Conservation (phyloP, 1,139 yeast species). For the Geotrichum bryndzae region DNA sequence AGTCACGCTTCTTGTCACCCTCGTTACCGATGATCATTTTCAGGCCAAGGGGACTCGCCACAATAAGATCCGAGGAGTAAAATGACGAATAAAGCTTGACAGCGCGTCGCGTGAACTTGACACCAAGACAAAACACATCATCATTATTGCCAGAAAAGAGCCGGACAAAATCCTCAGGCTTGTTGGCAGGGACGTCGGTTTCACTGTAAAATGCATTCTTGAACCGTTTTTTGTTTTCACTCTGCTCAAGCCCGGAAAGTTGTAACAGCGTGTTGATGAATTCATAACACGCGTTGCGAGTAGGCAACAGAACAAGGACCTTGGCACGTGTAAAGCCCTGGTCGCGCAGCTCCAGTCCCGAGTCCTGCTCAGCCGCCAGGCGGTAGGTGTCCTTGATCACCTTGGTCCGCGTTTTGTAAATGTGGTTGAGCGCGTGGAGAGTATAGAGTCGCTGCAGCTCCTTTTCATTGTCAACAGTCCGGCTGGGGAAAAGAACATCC, state of each 20-base stretch:
- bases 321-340: conserved; percentile 96
- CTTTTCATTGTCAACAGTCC: conserved; percentile 39
- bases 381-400: conserved; percentile 68
- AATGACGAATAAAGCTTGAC: conserved; percentile 78
- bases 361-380: conserved; percentile 43
- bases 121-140: conserved; percentile 84
- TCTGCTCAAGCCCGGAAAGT: conserved; percentile 62
- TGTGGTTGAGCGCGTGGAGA: conserved; percentile 74
- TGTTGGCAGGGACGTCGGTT: conserved; percentile 46
- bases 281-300: conserved; percentile 70
- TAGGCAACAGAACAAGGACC: conserved; percentile 75
- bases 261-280: conserved; percentile 58
- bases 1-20: conserved; percentile 35
- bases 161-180: conserved; percentile 78
- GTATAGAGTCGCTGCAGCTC: conserved; percentile 60
- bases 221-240: conserved; percentile 76
- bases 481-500: conserved; percentile 64
- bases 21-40: conserved; percentile 65
- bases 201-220: conserved; percentile 58
- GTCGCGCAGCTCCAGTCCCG: conserved; percentile 62
- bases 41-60: conserved; percentile 91
- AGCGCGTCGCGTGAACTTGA: conserved; percentile 84
- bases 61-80: conserved; percentile 74
- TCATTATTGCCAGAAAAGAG: conserved; percentile 84
- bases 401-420: conserved; percentile 78